These are phyloP conservation scores for sunflower (Helianthus annuus) DNA, from an alignment of 129 eudicot species.

Conservation along the genomic window DNA sequence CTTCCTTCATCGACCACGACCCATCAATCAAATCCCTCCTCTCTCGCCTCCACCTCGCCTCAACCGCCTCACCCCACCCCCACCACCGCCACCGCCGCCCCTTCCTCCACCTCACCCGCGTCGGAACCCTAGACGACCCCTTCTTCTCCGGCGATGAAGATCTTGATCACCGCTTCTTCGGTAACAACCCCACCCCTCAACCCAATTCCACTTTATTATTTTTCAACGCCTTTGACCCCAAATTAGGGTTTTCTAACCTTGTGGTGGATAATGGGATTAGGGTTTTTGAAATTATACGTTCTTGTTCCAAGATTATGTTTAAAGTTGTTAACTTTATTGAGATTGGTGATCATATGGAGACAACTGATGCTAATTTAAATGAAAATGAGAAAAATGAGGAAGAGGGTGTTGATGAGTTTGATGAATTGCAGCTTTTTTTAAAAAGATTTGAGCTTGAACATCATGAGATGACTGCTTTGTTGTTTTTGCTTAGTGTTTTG, in stretches of 20 bases:
- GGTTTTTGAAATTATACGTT: slow-evolving; percentile 41
- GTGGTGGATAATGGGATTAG: slow-evolving; percentile 58
- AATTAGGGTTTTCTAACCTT: slow-evolving; percentile 41
- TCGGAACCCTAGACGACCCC: slow-evolving; percentile 88
- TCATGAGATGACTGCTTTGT: slow-evolving; percentile 65
- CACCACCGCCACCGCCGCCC: slow-evolving; percentile 59
- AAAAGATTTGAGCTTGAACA: slow-evolving; percentile 71
- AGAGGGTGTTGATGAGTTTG: slow-evolving; percentile 32
- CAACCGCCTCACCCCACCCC: slow-evolving; percentile 32
- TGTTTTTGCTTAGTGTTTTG: slow-evolving; percentile 58
- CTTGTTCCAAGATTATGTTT: slow-evolving; percentile 48
- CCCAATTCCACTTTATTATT: slow-evolving; percentile 40
- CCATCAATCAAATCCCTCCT: slow-evolving; percentile 73
- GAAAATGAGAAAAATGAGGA: slow-evolving; percentile 27
- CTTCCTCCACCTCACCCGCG: slow-evolving; percentile 96
- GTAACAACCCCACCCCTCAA: slow-evolving; percentile 18
- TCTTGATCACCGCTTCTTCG: slow-evolving; percentile 64
- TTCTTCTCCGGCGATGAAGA: slow-evolving; percentile 82
- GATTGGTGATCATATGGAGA: not conserved
- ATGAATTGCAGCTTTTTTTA: slow-evolving; percentile 53
- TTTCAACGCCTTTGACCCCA: slow-evolving; percentile 37
- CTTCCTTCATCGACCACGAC: slow-evolving; percentile 81
- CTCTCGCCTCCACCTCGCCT: slow-evolving; percentile 67
- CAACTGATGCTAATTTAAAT: not conserved
- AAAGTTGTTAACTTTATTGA: slow-evolving; percentile 27